Percentiles rank a stretch among this genome's conserved stretches.
phyloP scores from a whole-genome alignment of 208 protist genomes.

The Willaertia magna region DNA sequence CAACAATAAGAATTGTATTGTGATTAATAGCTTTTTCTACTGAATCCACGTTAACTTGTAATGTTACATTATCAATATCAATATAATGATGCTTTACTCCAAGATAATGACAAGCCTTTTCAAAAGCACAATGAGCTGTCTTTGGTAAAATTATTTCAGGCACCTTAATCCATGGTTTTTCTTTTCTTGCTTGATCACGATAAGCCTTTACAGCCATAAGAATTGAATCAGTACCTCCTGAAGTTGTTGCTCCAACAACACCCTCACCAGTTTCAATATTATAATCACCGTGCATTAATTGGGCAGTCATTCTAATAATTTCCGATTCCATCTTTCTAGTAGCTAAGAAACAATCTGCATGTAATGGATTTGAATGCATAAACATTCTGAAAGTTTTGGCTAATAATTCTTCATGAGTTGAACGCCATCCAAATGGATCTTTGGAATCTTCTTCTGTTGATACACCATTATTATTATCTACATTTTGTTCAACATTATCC shows the following conservation, averaged over 20 bases:
- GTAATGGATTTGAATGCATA: background rate
- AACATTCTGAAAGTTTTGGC: background rate
- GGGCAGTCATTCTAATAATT: slow-evolving; percentile 80
- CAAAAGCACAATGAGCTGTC: slow-evolving; percentile 89
- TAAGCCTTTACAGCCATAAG: slow-evolving; percentile 91
- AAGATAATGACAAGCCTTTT: slow-evolving; percentile 92
- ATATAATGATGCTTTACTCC: slow-evolving; percentile 81
- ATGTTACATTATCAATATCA: slow-evolving; percentile 54
- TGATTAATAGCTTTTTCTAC: slow-evolving; percentile 73
- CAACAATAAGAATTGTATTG: slow-evolving; percentile 85
- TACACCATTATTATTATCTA: background rate
- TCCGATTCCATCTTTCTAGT: slow-evolving; percentile 92
- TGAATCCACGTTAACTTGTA: slow-evolving; percentile 53
- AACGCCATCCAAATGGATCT: background rate
- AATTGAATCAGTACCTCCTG: slow-evolving; percentile 89
- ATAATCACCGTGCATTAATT: slow-evolving; percentile 80
- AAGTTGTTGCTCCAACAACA: slow-evolving; percentile 84
- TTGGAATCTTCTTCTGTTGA: background rate
- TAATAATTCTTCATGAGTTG: background rate
- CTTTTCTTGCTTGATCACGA: slow-evolving; percentile 48
- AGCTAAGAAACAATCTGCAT: background rate
- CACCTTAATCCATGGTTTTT: slow-evolving; percentile 47
- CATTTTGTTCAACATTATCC: background rate
- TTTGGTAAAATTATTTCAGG: slow-evolving; percentile 77
- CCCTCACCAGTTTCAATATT: slow-evolving; percentile 34